These are phyloP conservation scores for Epichloe hybrida DNA, from an alignment of 2,329 filamentous ascomycete species.

Conservation along the genomic window DNA sequence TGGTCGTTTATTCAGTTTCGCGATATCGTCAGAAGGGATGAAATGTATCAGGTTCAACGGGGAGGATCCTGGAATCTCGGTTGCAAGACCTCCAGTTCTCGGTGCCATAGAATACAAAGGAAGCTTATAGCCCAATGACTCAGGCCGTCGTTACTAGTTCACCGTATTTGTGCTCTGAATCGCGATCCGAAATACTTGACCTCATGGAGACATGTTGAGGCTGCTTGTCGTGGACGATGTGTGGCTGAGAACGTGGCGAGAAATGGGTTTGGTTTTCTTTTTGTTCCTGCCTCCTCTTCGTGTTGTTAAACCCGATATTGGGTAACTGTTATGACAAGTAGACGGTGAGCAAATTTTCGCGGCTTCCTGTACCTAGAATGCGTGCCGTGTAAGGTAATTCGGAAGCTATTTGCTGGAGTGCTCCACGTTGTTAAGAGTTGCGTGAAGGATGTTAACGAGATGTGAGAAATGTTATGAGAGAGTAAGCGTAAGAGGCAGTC, in stretches of 20 bases:
- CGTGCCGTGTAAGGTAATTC: not conserved
- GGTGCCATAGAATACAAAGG: slow-evolving; percentile 33
- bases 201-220: slow-evolving; percentile 23
- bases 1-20: slow-evolving; percentile 29
- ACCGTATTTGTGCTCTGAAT: slow-evolving; percentile 2
- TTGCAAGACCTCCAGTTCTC: slow-evolving; percentile 37
- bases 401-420: not conserved
- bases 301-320: slow-evolving; percentile 6
- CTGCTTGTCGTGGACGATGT: slow-evolving; percentile 19
- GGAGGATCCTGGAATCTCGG: slow-evolving; percentile 32
- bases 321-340: not conserved
- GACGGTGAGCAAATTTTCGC: not conserved
- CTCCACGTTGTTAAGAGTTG: not conserved
- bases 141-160: not conserved
- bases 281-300: slow-evolving; percentile 3
- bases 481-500: not conserved
- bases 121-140: not conserved
- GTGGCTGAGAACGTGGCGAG: slow-evolving; percentile 33
- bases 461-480: not conserved
- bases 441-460: not conserved
- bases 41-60: slow-evolving; percentile 21
- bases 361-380: not conserved
- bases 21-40: slow-evolving; percentile 26
- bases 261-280: slow-evolving; percentile 18
- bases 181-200: slow-evolving; percentile 4